A percentile compares a stretch with the other conserved stretches of the same genome.
These are phyloP conservation scores for Aegilops bicornis DNA, from an alignment of 176 grass and related monocot genomes.

Conservation along the genomic window DNA sequence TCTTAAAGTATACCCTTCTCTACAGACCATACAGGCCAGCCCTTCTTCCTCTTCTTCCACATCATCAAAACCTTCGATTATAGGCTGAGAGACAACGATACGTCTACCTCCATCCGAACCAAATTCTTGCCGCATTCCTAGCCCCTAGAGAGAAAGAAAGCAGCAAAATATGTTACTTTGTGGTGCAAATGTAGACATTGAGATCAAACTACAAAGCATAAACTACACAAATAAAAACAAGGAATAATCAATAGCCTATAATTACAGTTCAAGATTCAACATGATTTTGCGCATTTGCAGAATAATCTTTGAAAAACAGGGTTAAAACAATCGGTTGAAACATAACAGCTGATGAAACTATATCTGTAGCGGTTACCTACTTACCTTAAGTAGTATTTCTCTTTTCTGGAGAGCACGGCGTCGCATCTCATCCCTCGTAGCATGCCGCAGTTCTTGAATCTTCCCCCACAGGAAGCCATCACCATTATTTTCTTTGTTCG, in stretches of 20 bases:
- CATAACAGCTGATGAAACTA: slow-evolving; percentile 27
- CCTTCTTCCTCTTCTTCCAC: slow-evolving; percentile 95
- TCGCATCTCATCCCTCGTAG: slow-evolving; percentile 90
- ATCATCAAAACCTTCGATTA: slow-evolving; percentile 91
- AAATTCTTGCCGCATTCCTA: slow-evolving; percentile 92
- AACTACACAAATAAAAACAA: background rate
- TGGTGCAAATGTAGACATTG: background rate
- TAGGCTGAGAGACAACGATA: slow-evolving; percentile 88
- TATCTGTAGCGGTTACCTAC: slow-evolving; percentile 27
- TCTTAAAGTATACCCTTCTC: slow-evolving; percentile 92
- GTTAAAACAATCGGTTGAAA: background rate
- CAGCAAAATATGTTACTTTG: slow-evolving; percentile 14
- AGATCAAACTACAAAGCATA: background rate
- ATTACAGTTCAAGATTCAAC: slow-evolving; percentile 1
- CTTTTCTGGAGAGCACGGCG: slow-evolving; percentile 83
- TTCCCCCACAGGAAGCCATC: slow-evolving; percentile 83
- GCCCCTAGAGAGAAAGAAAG: slow-evolving; percentile 42
- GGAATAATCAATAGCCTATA: background rate
- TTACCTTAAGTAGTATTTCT: slow-evolving; percentile 71
- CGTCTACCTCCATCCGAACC: slow-evolving; percentile 86
- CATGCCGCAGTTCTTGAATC: slow-evolving; percentile 79
- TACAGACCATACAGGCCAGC: slow-evolving; percentile 94
- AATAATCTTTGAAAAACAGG: slow-evolving; percentile 20
- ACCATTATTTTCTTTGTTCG: slow-evolving; percentile 93
- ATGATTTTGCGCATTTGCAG: background rate